These are phyloP conservation scores for Colletotrichum camelliae DNA, from an alignment of 2,329 filamentous ascomycete species.

Conservation along the genomic window DNA sequence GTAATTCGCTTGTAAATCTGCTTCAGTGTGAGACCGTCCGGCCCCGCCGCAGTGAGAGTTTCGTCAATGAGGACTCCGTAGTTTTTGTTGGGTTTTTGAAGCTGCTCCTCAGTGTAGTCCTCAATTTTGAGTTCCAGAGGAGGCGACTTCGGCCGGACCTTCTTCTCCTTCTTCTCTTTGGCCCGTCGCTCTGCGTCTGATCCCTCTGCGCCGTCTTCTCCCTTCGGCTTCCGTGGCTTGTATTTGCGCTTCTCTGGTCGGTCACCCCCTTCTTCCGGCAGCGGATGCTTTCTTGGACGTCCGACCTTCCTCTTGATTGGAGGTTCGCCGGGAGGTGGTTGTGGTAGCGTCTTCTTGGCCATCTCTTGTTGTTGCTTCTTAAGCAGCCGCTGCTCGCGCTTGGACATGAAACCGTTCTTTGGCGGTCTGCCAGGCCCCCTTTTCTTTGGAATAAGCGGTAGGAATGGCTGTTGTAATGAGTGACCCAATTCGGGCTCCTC, in stretches of 20 bases:
- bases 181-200: constrained; percentile 61
- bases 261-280: constrained; percentile 60
- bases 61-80: constrained; percentile 67
- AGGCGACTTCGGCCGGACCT: constrained; percentile 63
- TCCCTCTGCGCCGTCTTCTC: constrained; percentile 59
- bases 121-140: constrained; percentile 60
- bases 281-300: constrained; percentile 67
- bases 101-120: constrained; percentile 62
- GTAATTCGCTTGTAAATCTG: constrained; percentile 69
- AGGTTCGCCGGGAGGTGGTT: constrained; percentile 51
- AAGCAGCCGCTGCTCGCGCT: constrained; percentile 70
- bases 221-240: constrained; percentile 63
- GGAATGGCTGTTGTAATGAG: constrained; percentile 42
- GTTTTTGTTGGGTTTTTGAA: constrained; percentile 67
- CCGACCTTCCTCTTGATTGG: constrained; percentile 69
- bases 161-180: constrained; percentile 66
- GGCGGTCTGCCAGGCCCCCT: constrained; percentile 82
- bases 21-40: constrained; percentile 58
- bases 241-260: constrained; percentile 70
- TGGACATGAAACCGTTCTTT: constrained; percentile 85
- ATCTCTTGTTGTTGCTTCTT: constrained; percentile 63
- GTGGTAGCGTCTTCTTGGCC: constrained; percentile 57
- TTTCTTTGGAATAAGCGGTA: constrained; percentile 55
- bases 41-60: constrained; percentile 58
- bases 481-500: constrained; percentile 39